A percentile compares a stretch with the other conserved stretches of the same genome.
Evolutionary conservation across 441 rosid species (phyloP).

Genomic region (Syzygium malaccense): DNA sequence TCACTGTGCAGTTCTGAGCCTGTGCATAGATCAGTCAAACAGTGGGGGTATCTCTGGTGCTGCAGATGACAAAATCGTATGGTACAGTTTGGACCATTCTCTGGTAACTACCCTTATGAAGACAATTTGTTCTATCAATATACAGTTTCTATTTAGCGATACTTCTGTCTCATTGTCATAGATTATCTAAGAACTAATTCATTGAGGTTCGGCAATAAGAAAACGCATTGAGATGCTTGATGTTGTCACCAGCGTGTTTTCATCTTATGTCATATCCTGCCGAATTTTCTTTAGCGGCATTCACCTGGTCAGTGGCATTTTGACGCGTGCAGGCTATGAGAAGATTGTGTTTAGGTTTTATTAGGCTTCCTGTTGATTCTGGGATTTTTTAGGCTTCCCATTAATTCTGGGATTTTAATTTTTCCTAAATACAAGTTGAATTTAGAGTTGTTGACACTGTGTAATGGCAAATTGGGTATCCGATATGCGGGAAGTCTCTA

Average conservation of each 20-base stretch:
- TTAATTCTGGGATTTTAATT: background rate
- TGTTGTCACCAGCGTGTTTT: background rate
- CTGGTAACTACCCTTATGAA: constrained; percentile 28
- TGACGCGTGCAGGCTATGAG: background rate
- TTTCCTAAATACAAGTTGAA: background rate
- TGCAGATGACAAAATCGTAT: constrained; percentile 69
- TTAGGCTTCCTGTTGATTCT: background rate
- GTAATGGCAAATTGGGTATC: background rate
- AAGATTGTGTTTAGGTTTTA: background rate
- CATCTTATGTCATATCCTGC: background rate
- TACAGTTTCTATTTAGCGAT: background rate
- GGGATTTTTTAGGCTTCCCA: background rate
- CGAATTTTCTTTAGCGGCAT: no score
- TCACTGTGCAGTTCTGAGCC: constrained; percentile 60
- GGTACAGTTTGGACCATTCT: constrained; percentile 65
- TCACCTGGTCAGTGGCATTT: background rate
- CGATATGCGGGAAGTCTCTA: background rate
- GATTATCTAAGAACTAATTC: background rate
- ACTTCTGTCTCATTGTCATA: background rate
- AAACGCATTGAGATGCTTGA: background rate
- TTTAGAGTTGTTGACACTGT: background rate
- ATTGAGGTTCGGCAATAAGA: background rate
- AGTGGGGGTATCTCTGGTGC: constrained; percentile 83
- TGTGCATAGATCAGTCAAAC: constrained; percentile 58
- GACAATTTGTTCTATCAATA: background rate